A percentile compares a stretch with the other conserved stretches of the same genome.
Evolutionary conservation across 768 basidiomycete species (phyloP).

Genomic region (Chlorophyllum brunneum): DNA sequence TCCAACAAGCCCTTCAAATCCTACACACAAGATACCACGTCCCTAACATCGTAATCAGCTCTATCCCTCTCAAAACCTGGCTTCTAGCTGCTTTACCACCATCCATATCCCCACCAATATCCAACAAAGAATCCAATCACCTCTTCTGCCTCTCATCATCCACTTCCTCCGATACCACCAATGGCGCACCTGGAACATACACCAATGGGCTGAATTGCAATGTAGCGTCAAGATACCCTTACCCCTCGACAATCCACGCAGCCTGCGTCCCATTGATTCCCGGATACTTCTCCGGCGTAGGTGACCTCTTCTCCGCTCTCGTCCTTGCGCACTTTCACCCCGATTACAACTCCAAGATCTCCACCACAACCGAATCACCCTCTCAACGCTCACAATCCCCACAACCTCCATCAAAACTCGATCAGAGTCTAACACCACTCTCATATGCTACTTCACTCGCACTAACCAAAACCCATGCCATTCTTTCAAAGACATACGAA

Average conservation of each 20-base stretch:
- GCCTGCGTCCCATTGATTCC: conserved; percentile 74
- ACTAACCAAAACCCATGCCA: conserved; percentile 70
- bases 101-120: conserved; percentile 32
- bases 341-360: background rate
- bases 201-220: background rate
- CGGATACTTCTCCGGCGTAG: conserved; percentile 95
- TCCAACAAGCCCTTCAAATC: conserved; percentile 62
- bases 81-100: conserved; percentile 52
- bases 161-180: conserved; percentile 3
- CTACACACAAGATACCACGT: conserved; percentile 78
- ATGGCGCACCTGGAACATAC: background rate
- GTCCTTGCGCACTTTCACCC: conserved; percentile 75
- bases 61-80: conserved; percentile 69
- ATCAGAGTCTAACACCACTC: conserved; percentile 31
- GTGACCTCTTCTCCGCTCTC: conserved; percentile 94
- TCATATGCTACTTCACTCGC: conserved; percentile 64
- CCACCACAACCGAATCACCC: background rate
- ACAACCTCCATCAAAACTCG: conserved; percentile 12
- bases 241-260: conserved; percentile 52
- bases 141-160: conserved; percentile 84
- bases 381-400: background rate
- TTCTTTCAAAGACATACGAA: conserved; percentile 59
- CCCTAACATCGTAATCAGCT: conserved; percentile 88
- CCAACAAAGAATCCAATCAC: conserved; percentile 33
- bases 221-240: background rate